A percentile compares a stretch with the other conserved stretches of the same genome.
Conservation (phyloP, 495 filamentous ascomycete genomes). For the Zalerion maritima region DNA sequence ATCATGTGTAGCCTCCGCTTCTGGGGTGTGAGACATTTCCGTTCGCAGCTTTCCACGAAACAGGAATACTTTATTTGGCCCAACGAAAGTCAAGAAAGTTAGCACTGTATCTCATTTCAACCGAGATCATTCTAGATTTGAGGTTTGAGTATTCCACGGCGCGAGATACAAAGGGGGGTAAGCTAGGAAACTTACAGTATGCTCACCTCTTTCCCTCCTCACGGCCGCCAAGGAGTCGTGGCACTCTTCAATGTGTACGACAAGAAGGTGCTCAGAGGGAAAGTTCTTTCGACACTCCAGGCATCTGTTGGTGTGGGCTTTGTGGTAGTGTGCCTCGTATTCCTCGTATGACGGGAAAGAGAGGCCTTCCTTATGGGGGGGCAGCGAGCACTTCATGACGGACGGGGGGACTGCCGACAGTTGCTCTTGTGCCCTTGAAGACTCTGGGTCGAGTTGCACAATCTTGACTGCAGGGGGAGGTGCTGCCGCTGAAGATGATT, state of each 20-base stretch:
- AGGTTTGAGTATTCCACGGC: too few species aligned
- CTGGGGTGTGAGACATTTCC: conserved; percentile 66
- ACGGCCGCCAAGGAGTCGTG: conserved; percentile 69
- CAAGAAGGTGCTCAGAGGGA: conserved; percentile 53
- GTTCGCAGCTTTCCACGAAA: conserved; percentile 78
- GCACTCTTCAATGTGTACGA: conserved; percentile 80
- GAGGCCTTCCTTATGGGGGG: conserved; percentile 55
- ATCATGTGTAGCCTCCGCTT: conserved; percentile 79
- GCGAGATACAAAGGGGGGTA: neutral
- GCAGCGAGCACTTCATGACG: conserved; percentile 64
- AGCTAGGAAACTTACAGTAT: conserved; percentile 73
- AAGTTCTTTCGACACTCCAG: conserved; percentile 68
- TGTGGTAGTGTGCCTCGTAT: conserved; percentile 76
- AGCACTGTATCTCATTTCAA: neutral
- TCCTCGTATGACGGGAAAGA: conserved; percentile 62
- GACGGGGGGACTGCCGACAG: conserved; percentile 5
- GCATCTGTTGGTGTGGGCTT: conserved; percentile 74
- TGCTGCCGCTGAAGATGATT: too few species aligned
- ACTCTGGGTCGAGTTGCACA: conserved; percentile 8
- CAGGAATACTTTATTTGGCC: conserved; percentile 53
- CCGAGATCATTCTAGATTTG: neutral
- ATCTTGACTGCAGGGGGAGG: conserved; percentile 9
- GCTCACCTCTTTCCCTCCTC: conserved; percentile 65
- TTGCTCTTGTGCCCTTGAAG: conserved; percentile 1
- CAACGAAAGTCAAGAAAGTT: conserved; percentile 3